Percentiles rank a stretch among this genome's conserved stretches.
Evolutionary conservation across 1,284 basidiomycete genomes (phyloP).

Genomic region (Wolfiporia cocos): DNA sequence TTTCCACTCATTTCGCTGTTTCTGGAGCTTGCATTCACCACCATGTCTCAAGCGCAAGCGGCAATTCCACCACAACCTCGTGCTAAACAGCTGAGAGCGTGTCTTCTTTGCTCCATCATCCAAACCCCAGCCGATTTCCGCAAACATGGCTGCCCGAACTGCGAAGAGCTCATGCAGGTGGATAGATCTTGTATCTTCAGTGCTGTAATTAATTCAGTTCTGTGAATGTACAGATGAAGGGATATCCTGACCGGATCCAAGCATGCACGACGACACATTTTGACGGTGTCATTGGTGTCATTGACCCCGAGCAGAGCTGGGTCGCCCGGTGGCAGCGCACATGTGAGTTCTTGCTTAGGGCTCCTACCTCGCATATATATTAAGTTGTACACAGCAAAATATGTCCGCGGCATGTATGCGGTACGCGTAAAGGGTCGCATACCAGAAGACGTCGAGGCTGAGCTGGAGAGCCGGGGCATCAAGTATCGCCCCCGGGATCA

Average conservation of each 20-base stretch:
- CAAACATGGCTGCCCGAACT: conserved; percentile 90
- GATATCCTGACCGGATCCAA: conserved; percentile 76
- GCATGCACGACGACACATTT: conserved; percentile 93
- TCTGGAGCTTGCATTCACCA: too few relatives aligned
- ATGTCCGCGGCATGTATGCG: conserved; percentile 83
- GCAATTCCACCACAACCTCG: conserved; percentile 55
- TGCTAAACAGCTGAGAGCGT: conserved; percentile 79
- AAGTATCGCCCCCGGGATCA: conserved; percentile 78
- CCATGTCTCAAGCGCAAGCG: conserved; percentile 28
- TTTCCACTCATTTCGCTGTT: too few relatives aligned
- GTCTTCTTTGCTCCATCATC: conserved; percentile 88
- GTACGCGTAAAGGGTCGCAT: conserved; percentile 83
- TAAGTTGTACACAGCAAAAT: conserved; percentile 55
- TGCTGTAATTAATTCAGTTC: background rate
- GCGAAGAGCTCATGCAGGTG: conserved; percentile 92
- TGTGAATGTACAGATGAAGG: conserved; percentile 67
- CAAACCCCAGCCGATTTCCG: conserved; percentile 84
- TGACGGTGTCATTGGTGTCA: conserved; percentile 88
- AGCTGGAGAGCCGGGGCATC: conserved; percentile 69
- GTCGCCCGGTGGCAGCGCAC: conserved; percentile 92
- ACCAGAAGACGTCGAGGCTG: conserved; percentile 81
- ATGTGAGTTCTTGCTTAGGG: conserved; percentile 44
- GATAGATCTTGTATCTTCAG: conserved; percentile 9
- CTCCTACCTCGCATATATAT: background rate
- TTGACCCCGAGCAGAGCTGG: conserved; percentile 90